A percentile compares a stretch with the other conserved stretches of the same genome.
Conservation (phyloP, 108 stramenopile genomes). For the Chaetoceros muelleri region DNA sequence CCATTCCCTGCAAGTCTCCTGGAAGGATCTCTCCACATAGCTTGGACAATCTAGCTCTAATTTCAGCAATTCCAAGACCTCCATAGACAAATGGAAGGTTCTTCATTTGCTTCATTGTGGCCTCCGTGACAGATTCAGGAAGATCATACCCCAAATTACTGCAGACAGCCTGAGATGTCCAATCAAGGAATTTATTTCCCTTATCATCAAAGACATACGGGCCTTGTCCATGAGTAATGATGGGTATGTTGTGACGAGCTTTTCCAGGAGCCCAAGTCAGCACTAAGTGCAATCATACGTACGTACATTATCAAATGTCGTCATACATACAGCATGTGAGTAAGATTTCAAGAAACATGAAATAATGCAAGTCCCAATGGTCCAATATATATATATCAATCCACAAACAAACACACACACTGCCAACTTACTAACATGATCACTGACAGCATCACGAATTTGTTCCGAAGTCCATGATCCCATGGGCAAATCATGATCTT, state of each 20-base stretch:
- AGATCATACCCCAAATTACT: conserved; percentile 49
- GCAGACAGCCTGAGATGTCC: conserved; percentile 67
- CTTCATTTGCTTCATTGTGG: conserved; percentile 29
- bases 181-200: conserved; percentile 46
- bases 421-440: too few relatives aligned
- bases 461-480: conserved; percentile 24
- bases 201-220: conserved; percentile 31
- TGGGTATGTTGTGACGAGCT: conserved; percentile 20
- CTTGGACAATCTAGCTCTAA: conserved; percentile 21
- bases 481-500: conserved; percentile 22
- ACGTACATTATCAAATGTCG: too few relatives aligned
- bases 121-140: conserved; percentile 27
- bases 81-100: conserved; percentile 29
- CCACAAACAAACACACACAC: too few relatives aligned
- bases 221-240: conserved; percentile 28
- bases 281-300: too few relatives aligned
- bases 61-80: conserved; percentile 25
- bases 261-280: conserved; percentile 37
- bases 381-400: too few relatives aligned
- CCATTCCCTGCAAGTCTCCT: conserved; percentile 29
- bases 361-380: too few relatives aligned
- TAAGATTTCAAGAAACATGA: too few relatives aligned
- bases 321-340: too few relatives aligned
- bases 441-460: conserved; percentile 14
- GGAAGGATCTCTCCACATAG: conserved; percentile 29